Conservation (phyloP, 2,329 filamentous ascomycete genomes). For the Polytolypa hystricis region DNA sequence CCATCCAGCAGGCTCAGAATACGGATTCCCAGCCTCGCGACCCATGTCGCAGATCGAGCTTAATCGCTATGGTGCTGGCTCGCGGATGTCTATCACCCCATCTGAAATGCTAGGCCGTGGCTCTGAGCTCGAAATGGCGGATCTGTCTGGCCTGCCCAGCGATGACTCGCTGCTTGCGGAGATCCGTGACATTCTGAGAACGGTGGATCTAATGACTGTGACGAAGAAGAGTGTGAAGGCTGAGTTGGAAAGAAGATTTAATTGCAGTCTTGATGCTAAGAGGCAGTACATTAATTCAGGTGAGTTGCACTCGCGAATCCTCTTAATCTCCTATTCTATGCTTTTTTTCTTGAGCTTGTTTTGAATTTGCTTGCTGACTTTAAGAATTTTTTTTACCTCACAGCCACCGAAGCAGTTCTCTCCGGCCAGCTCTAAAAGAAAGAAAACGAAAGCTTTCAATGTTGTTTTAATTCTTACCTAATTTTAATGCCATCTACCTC, state of each 20-base stretch:
- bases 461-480: neutral
- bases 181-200: slow-evolving; percentile 85
- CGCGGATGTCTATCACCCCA: slow-evolving; percentile 69
- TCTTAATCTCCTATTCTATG: neutral
- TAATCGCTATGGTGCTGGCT: slow-evolving; percentile 41
- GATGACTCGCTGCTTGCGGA: slow-evolving; percentile 87
- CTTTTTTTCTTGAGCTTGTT: neutral
- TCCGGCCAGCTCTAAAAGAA: slow-evolving; percentile 56
- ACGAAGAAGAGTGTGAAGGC: slow-evolving; percentile 97
- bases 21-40: slow-evolving; percentile 53
- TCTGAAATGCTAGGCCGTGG: slow-evolving; percentile 46
- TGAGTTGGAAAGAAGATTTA: slow-evolving; percentile 85
- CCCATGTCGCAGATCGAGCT: slow-evolving; percentile 51
- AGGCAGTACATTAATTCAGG: slow-evolving; percentile 88
- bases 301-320: slow-evolving; percentile 39
- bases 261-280: slow-evolving; percentile 73
- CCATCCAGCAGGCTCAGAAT: slow-evolving; percentile 56
- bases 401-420: slow-evolving; percentile 66
- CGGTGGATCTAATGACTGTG: slow-evolving; percentile 90
- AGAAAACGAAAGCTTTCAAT: neutral
- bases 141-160: slow-evolving; percentile 64
- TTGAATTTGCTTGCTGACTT: no score
- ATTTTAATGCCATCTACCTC: neutral
- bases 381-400: slow-evolving; percentile 17
- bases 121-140: slow-evolving; percentile 61